Base-by-base conservation (phyloP, 1,284 basidiomycete genomes). In the Cryptococcus neoformans region DNA sequence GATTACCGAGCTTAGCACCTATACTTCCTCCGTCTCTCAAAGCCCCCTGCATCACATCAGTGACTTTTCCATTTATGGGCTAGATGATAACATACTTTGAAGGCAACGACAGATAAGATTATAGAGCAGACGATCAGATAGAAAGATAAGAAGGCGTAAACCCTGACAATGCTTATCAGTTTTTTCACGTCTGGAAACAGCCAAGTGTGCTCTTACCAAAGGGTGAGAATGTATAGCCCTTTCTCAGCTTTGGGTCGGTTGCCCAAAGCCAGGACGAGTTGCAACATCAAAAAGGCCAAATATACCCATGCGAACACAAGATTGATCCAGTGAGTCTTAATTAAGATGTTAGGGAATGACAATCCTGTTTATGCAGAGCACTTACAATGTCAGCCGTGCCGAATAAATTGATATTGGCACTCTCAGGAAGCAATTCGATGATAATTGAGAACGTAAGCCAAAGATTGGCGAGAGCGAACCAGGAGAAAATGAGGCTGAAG, bases 361-460 rank as follows among this genome's bases (percentile, higher is more conserved):
- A 47, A 3, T 17, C 21, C 34, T 12, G 12, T n/a, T 2, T 34
- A 28, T 44, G 41, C 54, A 38, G 14, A n/a, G 5, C 4, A 62
- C 87, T 59, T 70, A 90, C 89, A 28, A 89, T 68, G 14, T 69
- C 76, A 0, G 62, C 76, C 28, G 83, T 90, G 41, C 87, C 88
- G 62, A 92, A 93, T 52, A 90, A 80, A 52, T 83, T 77, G 65
- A 90, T 83, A 8, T 68, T 57, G 36, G 62, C 56, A 0, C 65
- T 61, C 34, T 74, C 69, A 1, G 91, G 90, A 14, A 95, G 80
- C 42, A 96, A 84, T 65, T 92, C 86, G 81, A 97, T 92, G 75
- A 97, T 92, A 79, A 97, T 95, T 57, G 87, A 88, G 82, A 97
- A 97, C 9, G 94, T 96, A 55, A 97, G 80, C 92, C 92, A 97